Conservation (phyloP, 2,329 filamentous ascomycete species). For the Colletotrichum plurivorum region DNA sequence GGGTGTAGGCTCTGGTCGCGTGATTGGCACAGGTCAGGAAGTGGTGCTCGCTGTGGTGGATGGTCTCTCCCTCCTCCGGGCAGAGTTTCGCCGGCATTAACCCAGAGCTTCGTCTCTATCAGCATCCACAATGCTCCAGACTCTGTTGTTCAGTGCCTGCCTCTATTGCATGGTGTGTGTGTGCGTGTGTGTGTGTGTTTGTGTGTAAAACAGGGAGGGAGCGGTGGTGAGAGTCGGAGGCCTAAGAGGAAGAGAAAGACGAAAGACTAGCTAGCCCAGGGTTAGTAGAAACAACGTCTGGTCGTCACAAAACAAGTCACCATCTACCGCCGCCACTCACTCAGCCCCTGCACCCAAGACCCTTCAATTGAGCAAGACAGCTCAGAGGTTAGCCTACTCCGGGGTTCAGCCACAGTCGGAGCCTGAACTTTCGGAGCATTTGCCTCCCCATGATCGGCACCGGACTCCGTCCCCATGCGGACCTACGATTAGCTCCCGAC, state of each 20-base stretch:
- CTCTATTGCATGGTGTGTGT: not conserved
- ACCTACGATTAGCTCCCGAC: constrained; percentile 36
- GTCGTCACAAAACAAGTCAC: not conserved
- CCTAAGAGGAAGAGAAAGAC: not conserved
- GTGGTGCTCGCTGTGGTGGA: constrained; percentile 21
- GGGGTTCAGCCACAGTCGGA: constrained; percentile 20
- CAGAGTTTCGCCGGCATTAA: constrained; percentile 37
- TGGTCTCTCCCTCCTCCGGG: constrained; percentile 23
- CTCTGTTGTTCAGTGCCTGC: not conserved
- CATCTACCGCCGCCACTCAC: not conserved
- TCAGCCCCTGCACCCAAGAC: constrained; percentile 11
- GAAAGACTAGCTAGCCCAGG: not conserved
- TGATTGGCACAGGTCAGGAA: constrained; percentile 30
- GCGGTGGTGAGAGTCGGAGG: not conserved
- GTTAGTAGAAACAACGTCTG: too few species aligned
- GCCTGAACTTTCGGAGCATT: constrained; percentile 24
- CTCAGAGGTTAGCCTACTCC: constrained; percentile 13
- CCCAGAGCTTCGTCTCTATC: constrained; percentile 37
- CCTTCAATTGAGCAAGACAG: constrained; percentile 17
- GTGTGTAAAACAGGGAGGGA: not conserved
- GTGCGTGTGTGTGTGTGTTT: not conserved
- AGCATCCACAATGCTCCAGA: constrained; percentile 28
- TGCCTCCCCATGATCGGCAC: constrained; percentile 34
- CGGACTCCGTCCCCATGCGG: constrained; percentile 31
- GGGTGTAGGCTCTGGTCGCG: constrained; percentile 8